Conservation (phyloP, 2,329 filamentous ascomycete species). For the Xylaria polymorpha region DNA sequence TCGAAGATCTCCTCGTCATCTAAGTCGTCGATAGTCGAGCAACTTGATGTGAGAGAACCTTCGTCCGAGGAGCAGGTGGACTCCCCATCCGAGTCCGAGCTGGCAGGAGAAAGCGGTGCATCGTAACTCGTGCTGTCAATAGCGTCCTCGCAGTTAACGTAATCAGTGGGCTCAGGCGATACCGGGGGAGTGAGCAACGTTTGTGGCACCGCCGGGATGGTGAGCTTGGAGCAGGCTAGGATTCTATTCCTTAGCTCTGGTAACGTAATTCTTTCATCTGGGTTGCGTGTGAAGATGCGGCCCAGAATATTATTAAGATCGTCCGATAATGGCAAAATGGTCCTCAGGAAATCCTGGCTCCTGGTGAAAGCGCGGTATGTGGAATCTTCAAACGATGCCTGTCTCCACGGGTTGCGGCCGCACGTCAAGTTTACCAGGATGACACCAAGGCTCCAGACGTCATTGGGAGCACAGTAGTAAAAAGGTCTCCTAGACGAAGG, state of each 20-base stretch:
- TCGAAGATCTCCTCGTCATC: constrained; percentile 59
- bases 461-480: constrained; percentile 94
- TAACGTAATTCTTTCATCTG: constrained; percentile 83
- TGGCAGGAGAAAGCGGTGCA: constrained; percentile 61
- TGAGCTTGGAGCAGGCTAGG: constrained; percentile 80
- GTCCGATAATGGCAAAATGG: constrained; percentile 89
- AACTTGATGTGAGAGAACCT: constrained; percentile 66
- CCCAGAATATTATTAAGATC: constrained; percentile 90
- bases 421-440: constrained; percentile 98
- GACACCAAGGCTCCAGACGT: constrained; percentile 98
- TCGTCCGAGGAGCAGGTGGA: constrained; percentile 64
- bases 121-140: constrained; percentile 59
- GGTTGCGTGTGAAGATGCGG: constrained; percentile 88
- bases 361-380: constrained; percentile 92
- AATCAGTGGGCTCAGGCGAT: constrained; percentile 58
- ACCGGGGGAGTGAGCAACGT: constrained; percentile 56
- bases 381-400: constrained; percentile 90
- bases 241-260: constrained; percentile 82
- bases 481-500: constrained; percentile 78
- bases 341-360: constrained; percentile 87
- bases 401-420: constrained; percentile 98
- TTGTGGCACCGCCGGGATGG: constrained; percentile 56
- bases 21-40: constrained; percentile 63
- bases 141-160: constrained; percentile 62
- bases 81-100: constrained; percentile 57